Conservation (phyloP, 257 asterid species). For the Handroanthus guayacan region DNA sequence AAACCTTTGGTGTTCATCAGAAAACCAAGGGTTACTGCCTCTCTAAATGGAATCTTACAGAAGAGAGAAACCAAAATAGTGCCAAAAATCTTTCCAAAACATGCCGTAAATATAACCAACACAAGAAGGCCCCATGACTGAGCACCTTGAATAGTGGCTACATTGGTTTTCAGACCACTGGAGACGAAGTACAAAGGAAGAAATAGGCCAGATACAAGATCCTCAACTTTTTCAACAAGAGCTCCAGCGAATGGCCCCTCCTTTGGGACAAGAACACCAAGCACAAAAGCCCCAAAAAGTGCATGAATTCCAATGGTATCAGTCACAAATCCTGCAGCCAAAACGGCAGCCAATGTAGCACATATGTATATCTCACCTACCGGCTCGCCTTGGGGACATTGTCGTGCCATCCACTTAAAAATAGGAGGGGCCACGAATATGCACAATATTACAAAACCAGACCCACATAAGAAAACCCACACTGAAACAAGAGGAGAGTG, state of each 20-base stretch:
- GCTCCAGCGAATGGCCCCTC: slow-evolving; percentile 74
- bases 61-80: slow-evolving; percentile 55
- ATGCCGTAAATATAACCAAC: slow-evolving; percentile 62
- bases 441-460: slow-evolving; percentile 53
- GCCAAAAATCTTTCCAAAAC: slow-evolving; percentile 69
- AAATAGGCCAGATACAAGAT: slow-evolving; percentile 74
- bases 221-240: slow-evolving; percentile 74
- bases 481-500: slow-evolving; percentile 58
- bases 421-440: slow-evolving; percentile 50
- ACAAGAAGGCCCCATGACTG: slow-evolving; percentile 76
- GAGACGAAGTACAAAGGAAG: slow-evolving; percentile 76
- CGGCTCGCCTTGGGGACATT: slow-evolving; percentile 65
- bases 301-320: slow-evolving; percentile 84
- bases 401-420: slow-evolving; percentile 63
- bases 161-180: slow-evolving; percentile 71
- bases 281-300: slow-evolving; percentile 75
- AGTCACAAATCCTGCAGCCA: slow-evolving; percentile 72
- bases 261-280: slow-evolving; percentile 73
- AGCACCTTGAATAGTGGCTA: slow-evolving; percentile 67
- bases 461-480: slow-evolving; percentile 69
- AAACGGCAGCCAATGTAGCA: slow-evolving; percentile 61
- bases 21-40: slow-evolving; percentile 75
- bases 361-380: slow-evolving; percentile 67
- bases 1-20: slow-evolving; percentile 74
- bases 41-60: slow-evolving; percentile 56